phyloP scores from a whole-genome alignment of 495 filamentous ascomycete genomes.

The Acidomyces sp. region DNA sequence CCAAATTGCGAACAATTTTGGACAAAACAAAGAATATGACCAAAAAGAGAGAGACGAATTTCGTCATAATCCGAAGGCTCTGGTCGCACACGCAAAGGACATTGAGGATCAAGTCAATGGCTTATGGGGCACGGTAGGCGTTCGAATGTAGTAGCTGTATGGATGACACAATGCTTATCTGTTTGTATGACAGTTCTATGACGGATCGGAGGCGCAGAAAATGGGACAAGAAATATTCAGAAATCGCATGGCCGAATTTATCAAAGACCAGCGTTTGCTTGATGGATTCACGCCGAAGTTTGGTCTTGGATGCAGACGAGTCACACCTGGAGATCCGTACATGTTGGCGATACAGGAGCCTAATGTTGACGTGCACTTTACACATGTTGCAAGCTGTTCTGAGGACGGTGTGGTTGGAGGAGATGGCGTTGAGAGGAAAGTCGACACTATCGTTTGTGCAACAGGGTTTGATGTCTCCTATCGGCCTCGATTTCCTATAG shows the following conservation, averaged over 20 bases:
- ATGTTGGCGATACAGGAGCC: slow-evolving; percentile 28
- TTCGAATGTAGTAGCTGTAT: too few relatives aligned
- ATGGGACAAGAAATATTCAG: slow-evolving; percentile 23
- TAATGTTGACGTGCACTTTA: slow-evolving; percentile 30
- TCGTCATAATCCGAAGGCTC: slow-evolving; percentile 23
- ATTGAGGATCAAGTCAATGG: slow-evolving; percentile 32
- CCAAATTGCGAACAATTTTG: slow-evolving; percentile 24
- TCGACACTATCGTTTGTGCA: slow-evolving; percentile 29
- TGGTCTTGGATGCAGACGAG: slow-evolving; percentile 25
- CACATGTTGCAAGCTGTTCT: slow-evolving; percentile 22
- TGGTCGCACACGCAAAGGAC: slow-evolving; percentile 29
- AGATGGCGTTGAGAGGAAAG: slow-evolving; percentile 25
- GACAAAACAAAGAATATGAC: slow-evolving; percentile 25
- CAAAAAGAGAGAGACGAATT: slow-evolving; percentile 26
- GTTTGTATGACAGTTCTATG: too few relatives aligned
- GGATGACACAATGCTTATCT: too few relatives aligned
- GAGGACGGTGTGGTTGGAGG: slow-evolving; percentile 26
- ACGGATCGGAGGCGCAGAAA: slow-evolving; percentile 24
- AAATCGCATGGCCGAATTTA: slow-evolving; percentile 28
- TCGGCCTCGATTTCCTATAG: slow-evolving; percentile 25
- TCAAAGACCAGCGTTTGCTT: slow-evolving; percentile 31
- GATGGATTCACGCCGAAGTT: slow-evolving; percentile 30
- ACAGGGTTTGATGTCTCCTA: slow-evolving; percentile 31
- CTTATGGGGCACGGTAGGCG: slow-evolving; percentile 25
- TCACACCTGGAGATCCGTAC: slow-evolving; percentile 30